phyloP scores from a whole-genome alignment of 495 filamentous ascomycete species.

The Lophiotrema nucula region DNA sequence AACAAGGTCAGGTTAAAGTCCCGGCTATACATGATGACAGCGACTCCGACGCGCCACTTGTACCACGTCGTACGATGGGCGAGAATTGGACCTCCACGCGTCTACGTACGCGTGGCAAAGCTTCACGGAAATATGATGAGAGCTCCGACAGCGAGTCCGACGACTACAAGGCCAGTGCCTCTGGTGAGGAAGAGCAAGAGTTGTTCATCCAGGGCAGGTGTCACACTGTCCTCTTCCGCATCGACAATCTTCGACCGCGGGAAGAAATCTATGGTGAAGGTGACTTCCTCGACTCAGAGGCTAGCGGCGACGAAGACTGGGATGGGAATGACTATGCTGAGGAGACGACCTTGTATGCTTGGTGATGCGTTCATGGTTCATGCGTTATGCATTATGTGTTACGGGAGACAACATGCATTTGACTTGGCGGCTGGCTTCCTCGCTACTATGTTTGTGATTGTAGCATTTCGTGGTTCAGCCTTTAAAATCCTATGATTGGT shows the following conservation, averaged over 20 bases:
- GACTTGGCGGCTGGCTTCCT: too few relatives aligned
- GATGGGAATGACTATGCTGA: slow-evolving; percentile 49
- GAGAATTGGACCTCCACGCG: slow-evolving; percentile 22
- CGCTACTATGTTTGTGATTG: too few relatives aligned
- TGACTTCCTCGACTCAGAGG: slow-evolving; percentile 75
- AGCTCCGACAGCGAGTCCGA: slow-evolving; percentile 1
- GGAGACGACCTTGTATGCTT: slow-evolving; percentile 18
- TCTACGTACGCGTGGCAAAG: slow-evolving; percentile 16
- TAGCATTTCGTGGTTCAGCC: too few relatives aligned
- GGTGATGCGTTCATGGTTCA: too few relatives aligned
- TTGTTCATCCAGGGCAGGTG: slow-evolving; percentile 71
- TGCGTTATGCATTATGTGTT: too few relatives aligned
- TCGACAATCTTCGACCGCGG: slow-evolving; percentile 77
- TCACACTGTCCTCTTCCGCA: slow-evolving; percentile 70
- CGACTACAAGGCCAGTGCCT: background rate
- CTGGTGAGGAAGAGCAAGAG: slow-evolving; percentile 1
- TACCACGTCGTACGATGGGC: background rate
- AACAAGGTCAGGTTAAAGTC: background rate
- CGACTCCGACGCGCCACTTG: slow-evolving; percentile 16
- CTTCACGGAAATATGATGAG: slow-evolving; percentile 10
- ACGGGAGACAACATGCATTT: too few relatives aligned
- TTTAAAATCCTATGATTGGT: too few relatives aligned
- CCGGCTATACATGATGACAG: background rate
- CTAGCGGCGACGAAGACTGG: slow-evolving; percentile 79
- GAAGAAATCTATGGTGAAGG: slow-evolving; percentile 72